Conservation (phyloP, 2,329 filamentous ascomycete genomes). For the Herpotrichia juniperi region DNA sequence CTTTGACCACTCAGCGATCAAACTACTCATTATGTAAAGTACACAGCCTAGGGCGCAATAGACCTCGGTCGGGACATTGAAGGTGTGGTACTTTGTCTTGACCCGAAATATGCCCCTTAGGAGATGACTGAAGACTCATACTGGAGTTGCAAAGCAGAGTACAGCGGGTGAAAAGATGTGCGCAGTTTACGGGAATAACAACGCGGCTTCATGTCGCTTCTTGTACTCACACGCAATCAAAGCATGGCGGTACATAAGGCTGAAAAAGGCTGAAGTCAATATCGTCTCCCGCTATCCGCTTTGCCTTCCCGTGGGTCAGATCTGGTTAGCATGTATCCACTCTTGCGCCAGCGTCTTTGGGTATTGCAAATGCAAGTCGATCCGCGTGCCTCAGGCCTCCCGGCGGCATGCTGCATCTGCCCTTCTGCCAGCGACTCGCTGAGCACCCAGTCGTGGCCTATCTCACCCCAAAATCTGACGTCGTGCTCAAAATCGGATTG, state of each 20-base stretch:
- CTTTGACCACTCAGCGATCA: background rate
- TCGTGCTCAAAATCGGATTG: background rate
- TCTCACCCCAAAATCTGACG: conserved; percentile 18
- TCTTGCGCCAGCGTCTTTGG: background rate
- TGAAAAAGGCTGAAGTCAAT: background rate
- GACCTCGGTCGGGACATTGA: too few relatives aligned
- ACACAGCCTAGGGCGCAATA: background rate
- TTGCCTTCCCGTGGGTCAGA: background rate
- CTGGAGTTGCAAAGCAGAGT: background rate
- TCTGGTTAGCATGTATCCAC: background rate
- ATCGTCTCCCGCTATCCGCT: too few relatives aligned
- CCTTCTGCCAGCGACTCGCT: conserved; percentile 3
- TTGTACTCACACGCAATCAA: background rate
- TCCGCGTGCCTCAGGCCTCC: conserved; percentile 7
- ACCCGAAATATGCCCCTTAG: too few relatives aligned
- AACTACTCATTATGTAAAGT: background rate
- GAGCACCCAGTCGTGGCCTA: conserved; percentile 6
- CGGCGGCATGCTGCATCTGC: conserved; percentile 2
- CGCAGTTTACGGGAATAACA: too few relatives aligned
- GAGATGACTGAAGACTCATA: too few relatives aligned
- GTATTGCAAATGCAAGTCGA: conserved; percentile 1
- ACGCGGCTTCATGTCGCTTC: too few relatives aligned
- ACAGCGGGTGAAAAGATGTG: background rate
- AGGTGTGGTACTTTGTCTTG: too few relatives aligned
- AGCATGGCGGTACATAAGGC: background rate